Evolutionary conservation across 106 monocot species (phyloP).

Genomic region (Dactylorhiza incarnata): DNA sequence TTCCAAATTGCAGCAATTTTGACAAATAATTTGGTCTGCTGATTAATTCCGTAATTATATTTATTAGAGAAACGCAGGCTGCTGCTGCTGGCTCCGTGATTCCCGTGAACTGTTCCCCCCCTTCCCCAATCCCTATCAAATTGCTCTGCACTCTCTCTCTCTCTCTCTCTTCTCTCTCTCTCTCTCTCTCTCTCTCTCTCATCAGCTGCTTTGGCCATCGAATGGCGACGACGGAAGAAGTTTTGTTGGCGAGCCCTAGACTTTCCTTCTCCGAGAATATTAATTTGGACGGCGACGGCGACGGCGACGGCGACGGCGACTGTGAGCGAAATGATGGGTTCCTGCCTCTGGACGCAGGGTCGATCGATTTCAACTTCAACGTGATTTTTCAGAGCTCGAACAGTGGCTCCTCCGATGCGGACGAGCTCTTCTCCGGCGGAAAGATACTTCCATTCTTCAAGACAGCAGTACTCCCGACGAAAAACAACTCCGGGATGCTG

Average conservation of each 20-base stretch:
- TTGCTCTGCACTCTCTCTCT: too few species aligned
- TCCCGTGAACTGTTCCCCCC: too few species aligned
- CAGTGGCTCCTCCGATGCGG: conserved; percentile 9
- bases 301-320: neutral
- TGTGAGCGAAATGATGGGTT: neutral
- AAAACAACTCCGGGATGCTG: too few species aligned
- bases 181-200: neutral
- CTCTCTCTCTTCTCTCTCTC: neutral
- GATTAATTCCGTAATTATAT: too few species aligned
- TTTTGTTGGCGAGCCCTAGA: conserved; percentile 4
- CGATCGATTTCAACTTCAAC: conserved; percentile 12
- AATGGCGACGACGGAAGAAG: neutral
- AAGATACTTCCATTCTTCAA: conserved; percentile 11
- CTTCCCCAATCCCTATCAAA: too few species aligned
- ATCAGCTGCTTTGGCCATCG: neutral
- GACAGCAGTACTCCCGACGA: neutral
- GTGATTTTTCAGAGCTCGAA: neutral
- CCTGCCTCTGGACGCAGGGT: too few species aligned
- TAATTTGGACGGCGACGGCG: neutral
- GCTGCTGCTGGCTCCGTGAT: too few species aligned
- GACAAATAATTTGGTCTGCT: too few species aligned
- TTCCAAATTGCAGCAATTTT: too few species aligned
- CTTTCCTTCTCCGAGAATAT: conserved; percentile 12
- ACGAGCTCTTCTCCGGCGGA: conserved; percentile 18
- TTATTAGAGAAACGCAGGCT: too few species aligned